phyloP scores from a whole-genome alignment of 148 eudicot species.

The Silene conica region DNA sequence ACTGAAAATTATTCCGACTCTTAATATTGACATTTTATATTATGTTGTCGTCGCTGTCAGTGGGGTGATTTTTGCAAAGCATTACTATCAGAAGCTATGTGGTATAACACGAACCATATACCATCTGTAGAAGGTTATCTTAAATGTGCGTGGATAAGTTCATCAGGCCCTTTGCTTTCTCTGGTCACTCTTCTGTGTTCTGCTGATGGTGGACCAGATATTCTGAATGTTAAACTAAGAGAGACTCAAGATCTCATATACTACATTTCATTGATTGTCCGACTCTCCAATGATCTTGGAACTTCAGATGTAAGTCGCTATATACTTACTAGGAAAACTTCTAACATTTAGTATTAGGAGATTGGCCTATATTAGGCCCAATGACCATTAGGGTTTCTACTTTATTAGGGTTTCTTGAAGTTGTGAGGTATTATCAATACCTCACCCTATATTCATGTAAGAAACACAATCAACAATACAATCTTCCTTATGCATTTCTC shows the following conservation, averaged over 20 bases:
- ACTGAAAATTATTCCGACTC: background rate
- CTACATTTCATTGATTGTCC: constrained; percentile 35
- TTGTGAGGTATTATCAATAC: too few species aligned
- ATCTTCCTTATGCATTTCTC: too few species aligned
- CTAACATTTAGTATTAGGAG: too few species aligned
- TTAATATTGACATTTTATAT: background rate
- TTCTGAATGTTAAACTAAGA: constrained; percentile 5
- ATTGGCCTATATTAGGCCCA: too few species aligned
- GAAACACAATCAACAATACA: too few species aligned
- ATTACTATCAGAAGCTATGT: constrained; percentile 39
- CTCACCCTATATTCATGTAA: too few species aligned
- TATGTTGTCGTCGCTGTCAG: constrained; percentile 16
- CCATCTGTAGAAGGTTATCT: constrained; percentile 41
- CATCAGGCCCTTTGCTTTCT: constrained; percentile 46
- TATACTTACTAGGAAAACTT: background rate
- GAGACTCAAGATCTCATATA: constrained; percentile 28
- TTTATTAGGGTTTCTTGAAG: too few species aligned
- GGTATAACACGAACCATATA: constrained; percentile 29
- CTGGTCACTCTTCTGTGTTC: constrained; percentile 30
- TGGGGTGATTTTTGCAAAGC: constrained; percentile 52
- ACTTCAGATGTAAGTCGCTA: constrained; percentile 35
- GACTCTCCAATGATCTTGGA: constrained; percentile 50
- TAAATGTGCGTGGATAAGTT: constrained; percentile 39
- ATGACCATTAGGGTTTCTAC: too few species aligned
- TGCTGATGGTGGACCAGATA: constrained; percentile 3